Conservation (phyloP, 495 filamentous ascomycete species). For the Talaromyces proteolyticus region DNA sequence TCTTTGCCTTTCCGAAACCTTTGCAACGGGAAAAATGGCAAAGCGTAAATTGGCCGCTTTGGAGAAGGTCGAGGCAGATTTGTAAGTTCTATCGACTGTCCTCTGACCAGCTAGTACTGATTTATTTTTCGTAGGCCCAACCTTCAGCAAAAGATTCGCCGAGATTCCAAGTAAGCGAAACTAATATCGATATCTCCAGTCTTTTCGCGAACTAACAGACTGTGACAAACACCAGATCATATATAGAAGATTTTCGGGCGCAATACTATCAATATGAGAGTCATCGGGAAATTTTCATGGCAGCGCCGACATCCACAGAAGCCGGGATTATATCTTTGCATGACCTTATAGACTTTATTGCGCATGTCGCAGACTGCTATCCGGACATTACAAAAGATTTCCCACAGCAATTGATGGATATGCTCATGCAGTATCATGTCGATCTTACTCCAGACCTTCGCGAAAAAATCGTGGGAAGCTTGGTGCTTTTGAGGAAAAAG, state of each 20-base stretch:
- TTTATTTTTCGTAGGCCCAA: slow-evolving; percentile 51
- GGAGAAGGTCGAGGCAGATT: slow-evolving; percentile 90
- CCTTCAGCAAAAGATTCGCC: slow-evolving; percentile 81
- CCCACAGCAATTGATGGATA: slow-evolving; percentile 71
- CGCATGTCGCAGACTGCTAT: slow-evolving; percentile 92
- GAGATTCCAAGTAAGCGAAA: slow-evolving; percentile 64
- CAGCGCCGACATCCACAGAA: slow-evolving; percentile 69
- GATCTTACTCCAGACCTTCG: slow-evolving; percentile 73
- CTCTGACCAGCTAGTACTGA: not conserved
- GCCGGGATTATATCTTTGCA: slow-evolving; percentile 73
- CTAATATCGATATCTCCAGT: slow-evolving; percentile 4
- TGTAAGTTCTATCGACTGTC: slow-evolving; percentile 40
- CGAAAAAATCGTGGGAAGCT: slow-evolving; percentile 89
- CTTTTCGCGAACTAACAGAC: not conserved
- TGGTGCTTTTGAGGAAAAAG: slow-evolving; percentile 85
- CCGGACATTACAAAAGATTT: slow-evolving; percentile 72
- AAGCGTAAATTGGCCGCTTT: slow-evolving; percentile 86
- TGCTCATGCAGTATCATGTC: slow-evolving; percentile 76
- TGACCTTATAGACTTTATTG: slow-evolving; percentile 82
- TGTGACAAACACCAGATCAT: slow-evolving; percentile 48
- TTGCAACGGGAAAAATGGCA: slow-evolving; percentile 45
- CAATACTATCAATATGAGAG: slow-evolving; percentile 92
- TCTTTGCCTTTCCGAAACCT: slow-evolving; percentile 2
- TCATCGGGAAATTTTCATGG: slow-evolving; percentile 83
- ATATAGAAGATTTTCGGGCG: slow-evolving; percentile 76